phyloP scores from a whole-genome alignment of 345 rosid genomes.

The Garcia nutans region DNA sequence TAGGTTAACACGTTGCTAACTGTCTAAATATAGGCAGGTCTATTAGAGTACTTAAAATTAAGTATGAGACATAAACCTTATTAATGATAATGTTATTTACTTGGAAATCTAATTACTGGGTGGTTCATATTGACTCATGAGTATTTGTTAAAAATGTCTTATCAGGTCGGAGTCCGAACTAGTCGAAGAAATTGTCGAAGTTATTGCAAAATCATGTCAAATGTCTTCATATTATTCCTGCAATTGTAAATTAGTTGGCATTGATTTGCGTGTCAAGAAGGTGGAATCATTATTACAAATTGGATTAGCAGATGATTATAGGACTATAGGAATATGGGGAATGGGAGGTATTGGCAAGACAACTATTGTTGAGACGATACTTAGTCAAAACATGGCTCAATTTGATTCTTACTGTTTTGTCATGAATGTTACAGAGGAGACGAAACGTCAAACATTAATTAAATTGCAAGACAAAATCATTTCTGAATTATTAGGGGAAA shows the following conservation, averaged over 20 bases:
- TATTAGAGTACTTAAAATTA: no score
- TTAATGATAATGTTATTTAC: no score
- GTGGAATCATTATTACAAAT: not conserved
- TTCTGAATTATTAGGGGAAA: not conserved
- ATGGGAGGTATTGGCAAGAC: conserved; percentile 7
- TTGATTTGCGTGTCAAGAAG: not conserved
- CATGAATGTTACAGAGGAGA: not conserved
- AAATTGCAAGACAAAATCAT: not conserved
- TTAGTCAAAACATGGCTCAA: not conserved
- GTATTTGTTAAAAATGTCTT: not conserved
- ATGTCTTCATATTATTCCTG: not conserved
- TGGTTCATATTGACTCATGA: not conserved
- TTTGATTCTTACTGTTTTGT: not conserved
- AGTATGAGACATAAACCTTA: no score
- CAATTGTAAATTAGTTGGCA: not conserved
- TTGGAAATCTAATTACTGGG: no score
- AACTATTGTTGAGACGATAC: not conserved
- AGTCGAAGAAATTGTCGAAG: not conserved
- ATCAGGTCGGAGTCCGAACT: not conserved
- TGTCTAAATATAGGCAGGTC: no score
- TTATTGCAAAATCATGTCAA: not conserved
- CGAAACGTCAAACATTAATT: not conserved
- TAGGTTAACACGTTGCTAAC: no score
- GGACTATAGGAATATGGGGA: conserved; percentile 10
- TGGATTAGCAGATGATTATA: not conserved